These are phyloP conservation scores for Zygosaccharomyces bailii DNA, from an alignment of 805 yeast species.

Conservation along the genomic window DNA sequence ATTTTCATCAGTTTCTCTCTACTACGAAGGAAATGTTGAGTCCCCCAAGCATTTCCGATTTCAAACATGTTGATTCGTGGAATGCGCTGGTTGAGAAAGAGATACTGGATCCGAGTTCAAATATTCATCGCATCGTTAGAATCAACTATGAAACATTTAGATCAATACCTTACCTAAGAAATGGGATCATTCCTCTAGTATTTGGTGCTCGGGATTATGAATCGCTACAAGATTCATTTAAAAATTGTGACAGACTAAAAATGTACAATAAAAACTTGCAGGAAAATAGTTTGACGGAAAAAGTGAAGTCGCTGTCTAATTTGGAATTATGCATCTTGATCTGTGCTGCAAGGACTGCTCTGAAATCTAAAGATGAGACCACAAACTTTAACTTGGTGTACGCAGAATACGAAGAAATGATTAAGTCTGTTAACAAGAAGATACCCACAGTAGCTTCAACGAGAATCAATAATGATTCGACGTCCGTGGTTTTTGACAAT, in stretches of 20 bases:
- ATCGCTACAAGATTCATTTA: conserved; percentile 26
- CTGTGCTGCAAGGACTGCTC: conserved; percentile 68
- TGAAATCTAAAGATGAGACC: conserved; percentile 52
- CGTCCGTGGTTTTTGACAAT: conserved; percentile 37
- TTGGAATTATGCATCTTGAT: conserved; percentile 69
- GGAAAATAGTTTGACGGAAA: conserved; percentile 25
- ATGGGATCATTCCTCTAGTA: conserved; percentile 43
- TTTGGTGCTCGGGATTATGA: conserved; percentile 30
- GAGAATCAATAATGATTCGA: conserved; percentile 28
- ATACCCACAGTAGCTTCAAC: conserved; percentile 35
- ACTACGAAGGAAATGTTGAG: conserved; percentile 40
- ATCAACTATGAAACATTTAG: conserved; percentile 56
- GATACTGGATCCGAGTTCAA: conserved; percentile 31
- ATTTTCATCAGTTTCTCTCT: conserved; percentile 48
- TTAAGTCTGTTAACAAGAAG: conserved; percentile 42
- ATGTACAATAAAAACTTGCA: conserved; percentile 32
- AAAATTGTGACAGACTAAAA: conserved; percentile 18
- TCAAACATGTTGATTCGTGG: conserved; percentile 36
- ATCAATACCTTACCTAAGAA: conserved; percentile 51
- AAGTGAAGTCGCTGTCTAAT: conserved; percentile 51
- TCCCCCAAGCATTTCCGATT: conserved; percentile 28
- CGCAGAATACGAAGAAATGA: conserved; percentile 65
- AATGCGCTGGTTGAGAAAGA: conserved; percentile 39
- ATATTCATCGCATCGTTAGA: conserved; percentile 39
- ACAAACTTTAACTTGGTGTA: conserved; percentile 74